A percentile compares a stretch with the other conserved stretches of the same genome.
Conservation (phyloP, 495 filamentous ascomycete genomes). For the Friedmanniomyces endolithicus region DNA sequence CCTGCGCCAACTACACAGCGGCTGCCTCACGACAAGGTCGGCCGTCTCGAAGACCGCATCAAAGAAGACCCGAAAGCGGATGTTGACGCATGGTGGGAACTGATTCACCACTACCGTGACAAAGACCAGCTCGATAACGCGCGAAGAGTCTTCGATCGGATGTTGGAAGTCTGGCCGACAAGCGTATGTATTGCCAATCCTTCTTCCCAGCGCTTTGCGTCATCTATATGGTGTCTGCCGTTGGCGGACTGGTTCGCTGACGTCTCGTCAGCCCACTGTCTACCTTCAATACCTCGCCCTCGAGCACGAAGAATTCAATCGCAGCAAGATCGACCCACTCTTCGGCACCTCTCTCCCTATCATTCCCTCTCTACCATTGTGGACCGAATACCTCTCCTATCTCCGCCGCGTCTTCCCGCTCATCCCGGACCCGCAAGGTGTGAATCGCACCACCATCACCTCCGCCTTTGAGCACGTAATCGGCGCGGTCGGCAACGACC, state of each 20-base stretch:
- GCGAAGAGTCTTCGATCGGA: slow-evolving; percentile 69
- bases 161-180: slow-evolving; percentile 74
- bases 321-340: slow-evolving; percentile 60
- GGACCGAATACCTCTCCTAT: slow-evolving; percentile 90
- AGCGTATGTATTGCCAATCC: slow-evolving; percentile 52
- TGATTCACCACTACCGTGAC: slow-evolving; percentile 74
- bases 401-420: slow-evolving; percentile 82
- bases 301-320: slow-evolving; percentile 73
- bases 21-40: slow-evolving; percentile 64
- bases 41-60: slow-evolving; percentile 79
- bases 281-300: slow-evolving; percentile 53
- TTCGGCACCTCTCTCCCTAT: slow-evolving; percentile 61
- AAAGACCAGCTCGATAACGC: slow-evolving; percentile 72
- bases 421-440: slow-evolving; percentile 61
- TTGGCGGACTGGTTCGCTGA: neutral
- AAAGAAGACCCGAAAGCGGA: slow-evolving; percentile 85
- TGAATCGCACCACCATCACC: slow-evolving; percentile 60
- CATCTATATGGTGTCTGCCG: neutral
- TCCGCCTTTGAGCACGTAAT: slow-evolving; percentile 85
- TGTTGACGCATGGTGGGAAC: slow-evolving; percentile 71
- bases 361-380: slow-evolving; percentile 70
- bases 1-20: slow-evolving; percentile 32
- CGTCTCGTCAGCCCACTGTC: neutral
- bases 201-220: neutral
- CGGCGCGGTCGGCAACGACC: slow-evolving; percentile 79